A percentile compares a stretch with the other conserved stretches of the same genome.
Evolutionary conservation across 2,329 filamentous ascomycete genomes (phyloP).

Genomic region (Penicillium aurantiogriseum): DNA sequence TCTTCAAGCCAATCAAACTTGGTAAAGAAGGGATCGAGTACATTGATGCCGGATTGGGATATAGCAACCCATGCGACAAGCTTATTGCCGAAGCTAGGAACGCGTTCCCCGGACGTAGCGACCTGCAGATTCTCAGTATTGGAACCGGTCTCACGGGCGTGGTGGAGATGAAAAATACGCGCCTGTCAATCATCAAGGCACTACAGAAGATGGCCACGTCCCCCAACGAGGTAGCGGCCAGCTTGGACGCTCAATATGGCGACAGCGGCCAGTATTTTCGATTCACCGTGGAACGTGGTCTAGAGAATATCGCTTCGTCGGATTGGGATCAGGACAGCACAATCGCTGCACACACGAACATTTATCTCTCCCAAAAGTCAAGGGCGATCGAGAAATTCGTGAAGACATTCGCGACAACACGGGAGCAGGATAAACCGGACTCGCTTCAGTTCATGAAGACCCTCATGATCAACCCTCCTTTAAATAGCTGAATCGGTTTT

Average conservation of each 20-base stretch:
- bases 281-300: slow-evolving; percentile 1
- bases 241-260: not conserved
- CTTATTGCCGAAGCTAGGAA: not conserved
- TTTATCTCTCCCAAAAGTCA: not conserved
- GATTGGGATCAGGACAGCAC: not conserved
- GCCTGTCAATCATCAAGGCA: not conserved
- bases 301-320: not conserved
- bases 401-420: not conserved
- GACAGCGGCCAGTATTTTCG: not conserved
- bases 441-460: not conserved
- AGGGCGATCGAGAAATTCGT: not conserved
- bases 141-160: not conserved
- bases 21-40: not conserved
- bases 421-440: not conserved
- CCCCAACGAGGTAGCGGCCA: not conserved
- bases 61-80: slow-evolving; percentile 1
- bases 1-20: slow-evolving; percentile 1
- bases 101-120: not conserved
- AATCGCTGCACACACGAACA: not conserved
- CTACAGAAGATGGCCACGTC: not conserved
- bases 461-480: not conserved
- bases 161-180: not conserved
- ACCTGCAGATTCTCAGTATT: not conserved
- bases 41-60: not conserved
- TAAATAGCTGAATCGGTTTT: not conserved